These are phyloP conservation scores for Fusarium annulatum DNA, from an alignment of 2,329 filamentous ascomycete genomes.

Conservation along the genomic window DNA sequence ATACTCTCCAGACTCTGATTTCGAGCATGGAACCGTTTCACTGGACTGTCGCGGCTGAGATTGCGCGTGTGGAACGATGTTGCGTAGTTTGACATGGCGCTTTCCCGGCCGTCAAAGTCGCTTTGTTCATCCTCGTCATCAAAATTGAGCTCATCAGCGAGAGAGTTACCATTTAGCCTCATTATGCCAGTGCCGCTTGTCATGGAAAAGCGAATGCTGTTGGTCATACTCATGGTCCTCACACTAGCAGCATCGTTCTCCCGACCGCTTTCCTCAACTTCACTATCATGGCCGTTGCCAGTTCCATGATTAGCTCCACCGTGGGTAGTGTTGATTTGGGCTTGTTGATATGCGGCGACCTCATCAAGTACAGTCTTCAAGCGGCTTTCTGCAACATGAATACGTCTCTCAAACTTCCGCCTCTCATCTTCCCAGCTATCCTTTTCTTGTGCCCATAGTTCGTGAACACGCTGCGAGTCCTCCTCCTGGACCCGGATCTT, in stretches of 20 bases:
- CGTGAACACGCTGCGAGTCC: slow-evolving; percentile 80
- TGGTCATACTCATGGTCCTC: slow-evolving; percentile 75
- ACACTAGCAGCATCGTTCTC: slow-evolving; percentile 80
- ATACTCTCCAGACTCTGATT: slow-evolving; percentile 70
- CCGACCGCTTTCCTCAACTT: slow-evolving; percentile 69
- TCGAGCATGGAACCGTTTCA: slow-evolving; percentile 61
- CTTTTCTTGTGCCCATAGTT: slow-evolving; percentile 86
- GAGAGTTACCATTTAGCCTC: slow-evolving; percentile 75
- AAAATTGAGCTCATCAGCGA: slow-evolving; percentile 92
- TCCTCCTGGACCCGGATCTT: slow-evolving; percentile 84
- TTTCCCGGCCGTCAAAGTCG: slow-evolving; percentile 76
- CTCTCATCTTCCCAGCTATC: slow-evolving; percentile 86
- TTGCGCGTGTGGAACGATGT: slow-evolving; percentile 62
- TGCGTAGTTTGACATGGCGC: slow-evolving; percentile 62
- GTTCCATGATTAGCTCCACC: slow-evolving; percentile 38
- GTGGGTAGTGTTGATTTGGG: slow-evolving; percentile 57
- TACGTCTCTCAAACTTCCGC: slow-evolving; percentile 81
- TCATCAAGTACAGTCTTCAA: slow-evolving; percentile 88
- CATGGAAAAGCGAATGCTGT: slow-evolving; percentile 79
- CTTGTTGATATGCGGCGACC: slow-evolving; percentile 76
- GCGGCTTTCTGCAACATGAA: slow-evolving; percentile 90
- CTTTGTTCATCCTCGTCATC: slow-evolving; percentile 82
- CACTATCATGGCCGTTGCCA: slow-evolving; percentile 60
- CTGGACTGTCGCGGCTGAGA: slow-evolving; percentile 67
- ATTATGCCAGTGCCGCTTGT: slow-evolving; percentile 66